phyloP scores from a whole-genome alignment of 2,329 filamentous ascomycete species.

The Penicillium crustosum region DNA sequence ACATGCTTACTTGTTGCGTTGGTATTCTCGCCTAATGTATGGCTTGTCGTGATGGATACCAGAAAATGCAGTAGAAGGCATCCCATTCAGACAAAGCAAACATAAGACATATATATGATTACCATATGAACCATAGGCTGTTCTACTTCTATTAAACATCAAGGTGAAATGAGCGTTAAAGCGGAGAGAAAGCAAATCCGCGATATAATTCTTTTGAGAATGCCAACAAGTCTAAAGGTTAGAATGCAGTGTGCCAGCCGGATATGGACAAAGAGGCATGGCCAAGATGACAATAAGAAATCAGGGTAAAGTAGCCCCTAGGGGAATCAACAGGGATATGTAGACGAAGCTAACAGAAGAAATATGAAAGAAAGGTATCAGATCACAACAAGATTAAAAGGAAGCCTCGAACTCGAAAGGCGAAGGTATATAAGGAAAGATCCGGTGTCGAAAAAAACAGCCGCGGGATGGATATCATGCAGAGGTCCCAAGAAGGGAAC shows the following conservation, averaged over 20 bases:
- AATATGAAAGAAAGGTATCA: constrained; percentile 13
- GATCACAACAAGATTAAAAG: constrained; percentile 20
- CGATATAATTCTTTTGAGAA: background rate
- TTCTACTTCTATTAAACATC: background rate
- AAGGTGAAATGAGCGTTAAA: background rate
- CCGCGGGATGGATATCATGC: constrained; percentile 29
- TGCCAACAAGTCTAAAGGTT: background rate
- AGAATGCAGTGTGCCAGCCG: background rate
- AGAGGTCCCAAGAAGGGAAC: constrained; percentile 18
- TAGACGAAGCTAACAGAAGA: constrained; percentile 8
- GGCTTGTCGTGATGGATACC: background rate
- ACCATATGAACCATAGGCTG: background rate
- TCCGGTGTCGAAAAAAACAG: constrained; percentile 3
- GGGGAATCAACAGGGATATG: background rate
- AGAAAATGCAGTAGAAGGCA: background rate
- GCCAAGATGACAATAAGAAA: constrained; percentile 1
- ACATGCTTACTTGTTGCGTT: no score
- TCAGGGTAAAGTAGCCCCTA: constrained; percentile 2
- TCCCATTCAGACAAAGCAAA: background rate
- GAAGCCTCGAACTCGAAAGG: constrained; percentile 7
- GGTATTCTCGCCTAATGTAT: background rate
- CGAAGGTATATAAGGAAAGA: constrained; percentile 6
- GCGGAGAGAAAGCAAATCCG: background rate
- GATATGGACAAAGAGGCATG: constrained; percentile 6
- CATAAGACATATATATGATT: background rate